Evolutionary conservation across 352 stramenopile species (phyloP).

Genomic region (Phytophthora multivora): DNA sequence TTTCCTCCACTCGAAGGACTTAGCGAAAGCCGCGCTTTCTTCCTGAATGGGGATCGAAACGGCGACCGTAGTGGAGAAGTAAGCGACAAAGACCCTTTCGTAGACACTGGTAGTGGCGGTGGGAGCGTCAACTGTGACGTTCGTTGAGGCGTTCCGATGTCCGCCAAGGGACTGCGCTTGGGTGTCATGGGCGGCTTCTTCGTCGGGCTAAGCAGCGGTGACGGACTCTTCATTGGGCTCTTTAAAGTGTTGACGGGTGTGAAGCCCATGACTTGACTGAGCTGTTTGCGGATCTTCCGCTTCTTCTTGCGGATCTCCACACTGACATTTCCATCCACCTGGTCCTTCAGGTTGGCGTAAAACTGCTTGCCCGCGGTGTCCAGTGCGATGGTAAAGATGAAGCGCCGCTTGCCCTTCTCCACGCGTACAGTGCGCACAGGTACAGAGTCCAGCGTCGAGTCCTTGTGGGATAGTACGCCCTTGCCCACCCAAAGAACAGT

Average conservation of each 20-base stretch:
- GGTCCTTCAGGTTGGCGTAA: slow-evolving; percentile 62
- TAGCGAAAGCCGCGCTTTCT: slow-evolving; percentile 52
- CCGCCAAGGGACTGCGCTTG: slow-evolving; percentile 50
- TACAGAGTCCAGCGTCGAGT: slow-evolving; percentile 37
- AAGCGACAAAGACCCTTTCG: slow-evolving; percentile 40
- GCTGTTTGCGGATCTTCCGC: slow-evolving; percentile 78
- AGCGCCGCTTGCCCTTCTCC: slow-evolving; percentile 64
- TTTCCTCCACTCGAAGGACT: slow-evolving; percentile 35
- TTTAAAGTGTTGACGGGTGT: slow-evolving; percentile 73
- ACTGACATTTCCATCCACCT: slow-evolving; percentile 61
- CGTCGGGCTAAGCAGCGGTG: slow-evolving; percentile 32
- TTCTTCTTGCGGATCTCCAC: slow-evolving; percentile 72
- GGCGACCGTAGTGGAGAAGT: slow-evolving; percentile 62
- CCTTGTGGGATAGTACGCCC: slow-evolving; percentile 51
- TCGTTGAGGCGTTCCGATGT: slow-evolving; percentile 53
- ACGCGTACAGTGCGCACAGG: slow-evolving; percentile 52
- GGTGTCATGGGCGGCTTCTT: slow-evolving; percentile 41
- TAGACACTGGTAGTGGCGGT: slow-evolving; percentile 48
- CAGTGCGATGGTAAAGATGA: slow-evolving; percentile 60
- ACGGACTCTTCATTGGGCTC: slow-evolving; percentile 47
- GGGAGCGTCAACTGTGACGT: slow-evolving; percentile 50
- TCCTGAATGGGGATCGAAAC: slow-evolving; percentile 78
- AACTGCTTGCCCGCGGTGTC: slow-evolving; percentile 57
- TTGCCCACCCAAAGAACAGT: slow-evolving; percentile 71
- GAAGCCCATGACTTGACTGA: slow-evolving; percentile 66